Base-by-base conservation (phyloP, 208 protist species). In the Novymonas esmeraldas region DNA sequence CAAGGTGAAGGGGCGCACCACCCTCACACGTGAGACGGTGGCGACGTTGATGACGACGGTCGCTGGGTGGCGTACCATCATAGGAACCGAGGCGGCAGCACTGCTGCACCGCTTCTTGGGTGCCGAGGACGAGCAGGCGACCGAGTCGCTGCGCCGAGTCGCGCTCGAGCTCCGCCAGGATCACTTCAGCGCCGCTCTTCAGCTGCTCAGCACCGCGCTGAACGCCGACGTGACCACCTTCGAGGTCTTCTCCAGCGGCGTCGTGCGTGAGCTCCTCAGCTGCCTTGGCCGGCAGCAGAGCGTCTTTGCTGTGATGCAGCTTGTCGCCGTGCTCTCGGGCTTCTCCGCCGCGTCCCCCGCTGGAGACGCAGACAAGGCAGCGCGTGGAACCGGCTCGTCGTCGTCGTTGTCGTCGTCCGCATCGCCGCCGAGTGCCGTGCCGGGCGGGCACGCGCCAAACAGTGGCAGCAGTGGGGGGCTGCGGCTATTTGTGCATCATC, bases 231-330 rank as follows among this genome's bases (percentile, higher is more conserved):
- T 77, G 2, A 92, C 90, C 2, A 41, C 87, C 2, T 92, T 87
- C 67, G 87, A 95, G 57, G 69, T 95, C 10, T 66, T 69, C 41
- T 79, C 84, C 22, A 79, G 75, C 49, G 72, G 85, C 18, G 34
- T 91, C n/a, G 63, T 91, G 42, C 28, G 41, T 3, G 64, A 75
- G 60, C 44, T 76, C 24, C 49, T 60, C 48, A 64, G 34, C 44
- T 56, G 64, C 31, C 52, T 81, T 16, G 28, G 26, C 10, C 60
- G 70, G 3, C 42, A 67, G 59, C 50, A 69, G 5, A 75, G 31
- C 60, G 49, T 75, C 3, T 75, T 69, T 36, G 70, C 61, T 18
- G 61, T 69, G 14, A 75, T 75, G 70, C 61, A 69, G 13, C 61
- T 75, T n/a, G 59, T 75, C n/a, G 70, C 61, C 2, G 38, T 48